Evolutionary conservation across 331 rosid genomes (phyloP), one percentile per base, ranked within the genome.

Genomic region (Malus hybrid): DNA sequence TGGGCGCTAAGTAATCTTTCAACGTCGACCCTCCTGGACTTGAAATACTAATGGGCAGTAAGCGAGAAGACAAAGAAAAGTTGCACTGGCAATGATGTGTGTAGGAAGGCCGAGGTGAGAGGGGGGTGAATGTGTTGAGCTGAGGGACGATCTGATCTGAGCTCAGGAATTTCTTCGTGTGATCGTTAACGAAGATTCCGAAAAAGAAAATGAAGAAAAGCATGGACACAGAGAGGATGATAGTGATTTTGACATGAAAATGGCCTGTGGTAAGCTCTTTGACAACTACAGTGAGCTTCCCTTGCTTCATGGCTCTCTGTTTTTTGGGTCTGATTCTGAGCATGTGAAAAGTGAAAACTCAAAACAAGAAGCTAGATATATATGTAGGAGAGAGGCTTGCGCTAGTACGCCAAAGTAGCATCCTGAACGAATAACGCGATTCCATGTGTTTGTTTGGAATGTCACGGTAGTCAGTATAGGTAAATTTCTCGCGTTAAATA

Each of bases 171-270:
- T 61, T 63, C 19, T 26, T 72, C 5, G 55, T 16, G 33, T 63
- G 56, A 34, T 63, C 70, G 6, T 61, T 74, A 58, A 78, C 3
- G 75, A 81, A 81, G n/a, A 78, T 15, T 16, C 78, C 79, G 3
- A 81, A 76, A 42, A 71, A 2, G 67, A 84, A 20, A 6, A 70
- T 29, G 7, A 69, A 56, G 24, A 75, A n/a, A 6, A 75, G 11
- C 61, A 81, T 14, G 2, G 70, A 58, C 32, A 78, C 1, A 36
- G 67, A 36, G 63, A 80, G 68, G 34, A 75, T 48, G 52, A 84
- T 29, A 6, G 81, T 78, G 66, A 68, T 44, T 62, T 75, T 66
- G 72, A 75, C 48, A 48, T 73, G 74, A 34, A 84, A 33, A 53
- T 46, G 63, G 10, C 74, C 28, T 16, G 34, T 0, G 10, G 85